Conservation (phyloP, 1,139 yeast genomes). For the Candida sp. region DNA sequence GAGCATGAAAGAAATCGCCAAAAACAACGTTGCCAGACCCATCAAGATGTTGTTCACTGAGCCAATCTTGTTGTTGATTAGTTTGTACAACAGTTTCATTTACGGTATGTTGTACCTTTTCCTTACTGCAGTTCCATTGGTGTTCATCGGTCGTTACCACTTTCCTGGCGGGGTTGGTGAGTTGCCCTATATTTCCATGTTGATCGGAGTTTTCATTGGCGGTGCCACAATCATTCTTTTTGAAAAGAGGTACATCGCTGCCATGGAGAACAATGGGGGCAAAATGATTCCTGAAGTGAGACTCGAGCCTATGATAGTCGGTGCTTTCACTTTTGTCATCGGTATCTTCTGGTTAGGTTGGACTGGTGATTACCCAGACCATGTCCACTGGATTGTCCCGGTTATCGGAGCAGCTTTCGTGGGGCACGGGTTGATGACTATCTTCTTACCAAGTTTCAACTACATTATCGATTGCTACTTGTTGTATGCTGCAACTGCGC, state of each 20-base stretch:
- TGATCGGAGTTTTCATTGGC: slow-evolving; percentile 65
- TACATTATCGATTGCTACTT: slow-evolving; percentile 84
- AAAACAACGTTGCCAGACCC: slow-evolving; percentile 76
- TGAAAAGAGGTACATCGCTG: slow-evolving; percentile 27
- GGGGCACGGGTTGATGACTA: slow-evolving; percentile 76
- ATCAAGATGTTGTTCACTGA: slow-evolving; percentile 68
- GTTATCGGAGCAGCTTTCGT: slow-evolving; percentile 71
- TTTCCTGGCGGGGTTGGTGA: slow-evolving; percentile 58
- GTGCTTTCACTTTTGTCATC: slow-evolving; percentile 69
- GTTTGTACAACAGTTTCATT: slow-evolving; percentile 81
- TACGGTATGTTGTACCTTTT: slow-evolving; percentile 83
- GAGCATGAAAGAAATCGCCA: slow-evolving; percentile 64
- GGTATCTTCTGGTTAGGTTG: slow-evolving; percentile 89
- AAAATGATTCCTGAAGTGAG: slow-evolving; percentile 81
- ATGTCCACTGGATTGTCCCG: slow-evolving; percentile 87
- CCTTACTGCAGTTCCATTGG: slow-evolving; percentile 80
- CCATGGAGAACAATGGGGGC: slow-evolving; percentile 49
- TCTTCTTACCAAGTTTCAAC: slow-evolving; percentile 79
- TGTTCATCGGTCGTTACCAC: slow-evolving; percentile 65
- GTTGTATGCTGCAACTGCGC: slow-evolving; percentile 84
- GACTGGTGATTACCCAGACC: slow-evolving; percentile 74
- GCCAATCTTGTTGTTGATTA: slow-evolving; percentile 73
- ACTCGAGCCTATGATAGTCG: slow-evolving; percentile 73
- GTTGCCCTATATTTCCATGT: slow-evolving; percentile 64
- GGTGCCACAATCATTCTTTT: slow-evolving; percentile 42